Evolutionary conservation across 2,329 filamentous ascomycete genomes (phyloP).

Genomic region (Microsporum ferrugineum): DNA sequence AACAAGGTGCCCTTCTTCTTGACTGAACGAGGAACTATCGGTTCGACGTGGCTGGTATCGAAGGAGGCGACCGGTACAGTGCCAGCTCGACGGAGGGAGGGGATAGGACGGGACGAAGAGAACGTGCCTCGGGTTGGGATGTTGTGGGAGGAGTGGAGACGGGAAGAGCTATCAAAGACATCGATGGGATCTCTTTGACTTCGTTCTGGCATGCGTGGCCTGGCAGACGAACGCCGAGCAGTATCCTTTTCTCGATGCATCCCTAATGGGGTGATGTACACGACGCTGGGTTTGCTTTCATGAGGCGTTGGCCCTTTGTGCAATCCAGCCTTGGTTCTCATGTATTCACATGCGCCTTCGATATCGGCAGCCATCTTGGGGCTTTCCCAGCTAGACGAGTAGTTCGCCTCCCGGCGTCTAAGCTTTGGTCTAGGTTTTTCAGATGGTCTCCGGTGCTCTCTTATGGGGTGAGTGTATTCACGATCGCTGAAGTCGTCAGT

Average conservation of each 20-base stretch:
- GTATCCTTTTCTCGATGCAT: slow-evolving; percentile 9
- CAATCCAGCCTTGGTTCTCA: slow-evolving; percentile 24
- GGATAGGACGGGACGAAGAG: slow-evolving; percentile 22
- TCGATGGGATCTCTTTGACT: slow-evolving; percentile 14
- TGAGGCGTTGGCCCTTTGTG: slow-evolving; percentile 16
- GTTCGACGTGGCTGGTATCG: slow-evolving; percentile 18
- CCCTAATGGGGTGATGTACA: slow-evolving; percentile 25
- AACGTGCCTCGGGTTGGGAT: slow-evolving; percentile 19
- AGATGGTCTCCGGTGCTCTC: not conserved
- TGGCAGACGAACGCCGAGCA: slow-evolving; percentile 24
- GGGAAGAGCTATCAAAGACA: slow-evolving; percentile 23
- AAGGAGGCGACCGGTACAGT: slow-evolving; percentile 22
- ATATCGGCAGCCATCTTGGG: not conserved
- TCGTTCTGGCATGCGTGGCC: slow-evolving; percentile 21
- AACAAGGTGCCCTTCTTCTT: slow-evolving; percentile 16
- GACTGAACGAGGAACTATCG: slow-evolving; percentile 23
- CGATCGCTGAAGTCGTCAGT: slow-evolving; percentile 11
- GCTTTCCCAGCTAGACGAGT: slow-evolving; percentile 16
- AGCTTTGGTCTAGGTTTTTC: slow-evolving; percentile 13
- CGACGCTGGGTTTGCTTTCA: slow-evolving; percentile 17
- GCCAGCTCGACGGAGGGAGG: slow-evolving; percentile 21
- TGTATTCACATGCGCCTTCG: slow-evolving; percentile 27
- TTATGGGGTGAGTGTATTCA: not conserved
- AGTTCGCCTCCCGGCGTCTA: slow-evolving; percentile 19
- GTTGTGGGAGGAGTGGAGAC: slow-evolving; percentile 23